Base-by-base conservation (phyloP, 345 rosid genomes). In the Eutrema japonicum region DNA sequence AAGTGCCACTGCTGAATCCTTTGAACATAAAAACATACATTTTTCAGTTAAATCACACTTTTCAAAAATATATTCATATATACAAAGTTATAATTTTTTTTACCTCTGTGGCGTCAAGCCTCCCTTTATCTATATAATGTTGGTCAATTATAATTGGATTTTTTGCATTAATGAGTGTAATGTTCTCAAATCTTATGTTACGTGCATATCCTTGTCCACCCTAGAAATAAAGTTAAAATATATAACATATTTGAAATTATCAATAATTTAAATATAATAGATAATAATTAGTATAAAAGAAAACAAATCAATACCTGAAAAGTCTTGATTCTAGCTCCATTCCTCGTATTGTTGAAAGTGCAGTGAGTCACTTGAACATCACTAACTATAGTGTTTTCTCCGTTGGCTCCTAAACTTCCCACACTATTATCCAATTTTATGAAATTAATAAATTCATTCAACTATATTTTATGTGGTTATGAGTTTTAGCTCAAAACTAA, bases 291-390 rank as follows among this genome's bases (percentile, higher is more conserved):
- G n/a, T 55, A 16, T 18, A n/a, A 27, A 30, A 27, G 26, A 22
- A 8, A 10, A 43, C 46, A 36, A 48, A 22, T 11, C 12, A 64
- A 7, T 66, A 68, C 79, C 65, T 5, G 35, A 70, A 70, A 68
- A 14, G 74, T 75, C 70, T 75, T 75, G 58, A 75, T 75, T 52
- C 79, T 75, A 60, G 74, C 79, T 61, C 79, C 79, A 61, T 75
- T 75, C 11, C 2, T 45, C 0, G 70, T 75, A 42, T 61, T 16
- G 13, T 68, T 68, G 33, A 75, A 75, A 43, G 57, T 75, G 57
- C 79, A 75, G 2, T 61, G 16, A 35, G 7, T 40, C 16, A 75
- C 74, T 61, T 14, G 63, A 60, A 75, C 64, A 62, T 52, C 27
- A 67, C 68, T 68, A n/a, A 75, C 74, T 36, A n/a, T 13, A 7